A percentile compares a stretch with the other conserved stretches of the same genome.
phyloP scores from a whole-genome alignment of 176 grass and related monocot species.

The Eremochloa ophiuroides region DNA sequence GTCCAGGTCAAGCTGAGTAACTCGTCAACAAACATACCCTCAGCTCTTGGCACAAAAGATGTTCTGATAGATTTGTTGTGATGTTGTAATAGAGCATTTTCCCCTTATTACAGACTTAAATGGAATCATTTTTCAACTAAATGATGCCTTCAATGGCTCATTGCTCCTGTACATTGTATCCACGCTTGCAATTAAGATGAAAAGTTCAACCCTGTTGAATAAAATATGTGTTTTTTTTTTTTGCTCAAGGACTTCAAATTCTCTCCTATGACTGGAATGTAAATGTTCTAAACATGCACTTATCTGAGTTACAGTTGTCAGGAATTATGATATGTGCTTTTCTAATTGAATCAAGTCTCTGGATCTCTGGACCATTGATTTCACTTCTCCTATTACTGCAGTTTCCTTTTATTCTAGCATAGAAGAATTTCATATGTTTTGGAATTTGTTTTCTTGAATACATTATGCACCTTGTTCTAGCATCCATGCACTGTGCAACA shows the following conservation, averaged over 20 bases:
- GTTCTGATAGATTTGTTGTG: constrained; percentile 16
- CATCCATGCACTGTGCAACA: not conserved
- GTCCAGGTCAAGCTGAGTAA: constrained; percentile 11
- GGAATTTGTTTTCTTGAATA: not conserved
- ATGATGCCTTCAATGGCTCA: constrained; percentile 1
- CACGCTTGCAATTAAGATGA: constrained; percentile 7
- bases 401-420: not conserved
- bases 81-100: constrained; percentile 35
- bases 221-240: not conserved
- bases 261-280: constrained; percentile 8
- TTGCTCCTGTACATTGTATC: constrained; percentile 42
- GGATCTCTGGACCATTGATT: not conserved
- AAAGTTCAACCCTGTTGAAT: constrained; percentile 1
- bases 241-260: not conserved
- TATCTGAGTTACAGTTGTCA: not conserved
- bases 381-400: not conserved
- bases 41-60: not conserved
- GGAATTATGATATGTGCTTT: not conserved
- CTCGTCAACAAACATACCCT: constrained; percentile 19
- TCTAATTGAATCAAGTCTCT: not conserved
- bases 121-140: constrained; percentile 26
- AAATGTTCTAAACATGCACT: not conserved
- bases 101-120: not conserved
- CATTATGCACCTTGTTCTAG: not conserved
- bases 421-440: not conserved